These are phyloP conservation scores for Mycosphaerelloides madeirae DNA, from an alignment of 2,329 filamentous ascomycete species.

Conservation along the genomic window DNA sequence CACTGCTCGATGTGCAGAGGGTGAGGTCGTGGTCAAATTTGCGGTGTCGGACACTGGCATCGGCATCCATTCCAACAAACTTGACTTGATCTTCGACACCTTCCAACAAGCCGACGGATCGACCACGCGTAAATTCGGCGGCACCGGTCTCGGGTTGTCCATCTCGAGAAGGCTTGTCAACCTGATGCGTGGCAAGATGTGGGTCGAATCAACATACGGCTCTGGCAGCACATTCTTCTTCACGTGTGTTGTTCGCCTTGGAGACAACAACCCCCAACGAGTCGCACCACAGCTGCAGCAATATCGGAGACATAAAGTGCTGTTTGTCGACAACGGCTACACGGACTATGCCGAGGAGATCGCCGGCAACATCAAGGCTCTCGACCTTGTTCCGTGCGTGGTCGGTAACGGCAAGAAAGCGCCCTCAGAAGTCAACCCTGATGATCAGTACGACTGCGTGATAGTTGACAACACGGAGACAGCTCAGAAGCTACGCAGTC, in stretches of 20 bases:
- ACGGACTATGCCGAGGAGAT: conserved; percentile 75
- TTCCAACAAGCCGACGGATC: conserved; percentile 98
- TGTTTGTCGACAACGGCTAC: conserved; percentile 89
- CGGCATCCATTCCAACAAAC: conserved; percentile 89
- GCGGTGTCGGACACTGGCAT: conserved; percentile 95
- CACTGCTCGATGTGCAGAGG: conserved; percentile 59
- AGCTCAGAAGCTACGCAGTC: conserved; percentile 74
- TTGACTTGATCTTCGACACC: conserved; percentile 96
- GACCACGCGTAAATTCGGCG: conserved; percentile 92
- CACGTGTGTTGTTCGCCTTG: conserved; percentile 84
- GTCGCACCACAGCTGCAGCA: conserved; percentile 80
- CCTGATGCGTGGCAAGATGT: conserved; percentile 92
- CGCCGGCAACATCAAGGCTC: conserved; percentile 67
- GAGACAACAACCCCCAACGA: conserved; percentile 68
- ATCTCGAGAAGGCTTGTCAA: conserved; percentile 94
- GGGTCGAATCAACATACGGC: conserved; percentile 89
- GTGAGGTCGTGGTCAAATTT: conserved; percentile 92
- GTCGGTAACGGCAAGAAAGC: conserved; percentile 65
- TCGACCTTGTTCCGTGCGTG: conserved; percentile 77
- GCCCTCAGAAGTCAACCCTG: conserved; percentile 46
- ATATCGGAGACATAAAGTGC: conserved; percentile 87
- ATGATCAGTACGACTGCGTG: conserved; percentile 84
- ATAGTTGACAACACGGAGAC: conserved; percentile 92
- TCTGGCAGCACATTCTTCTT: conserved; percentile 95
- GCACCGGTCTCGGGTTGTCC: conserved; percentile 86